phyloP scores from a whole-genome alignment of 1,284 basidiomycete species.

The Termitomyces sp. region DNA sequence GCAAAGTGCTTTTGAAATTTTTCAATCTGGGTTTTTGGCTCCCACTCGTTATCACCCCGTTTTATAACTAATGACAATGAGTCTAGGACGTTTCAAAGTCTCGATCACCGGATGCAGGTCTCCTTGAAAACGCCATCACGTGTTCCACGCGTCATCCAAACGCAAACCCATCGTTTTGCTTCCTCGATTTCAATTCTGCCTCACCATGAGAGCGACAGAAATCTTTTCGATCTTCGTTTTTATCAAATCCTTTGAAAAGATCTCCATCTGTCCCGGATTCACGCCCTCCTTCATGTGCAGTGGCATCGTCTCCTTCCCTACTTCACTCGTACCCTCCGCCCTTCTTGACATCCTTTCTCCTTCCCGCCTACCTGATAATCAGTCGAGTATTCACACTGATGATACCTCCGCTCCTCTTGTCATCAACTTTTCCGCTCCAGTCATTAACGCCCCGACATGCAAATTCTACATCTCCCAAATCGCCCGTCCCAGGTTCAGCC shows the following conservation, averaged over 20 bases:
- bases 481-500: not conserved
- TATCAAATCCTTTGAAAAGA: not conserved
- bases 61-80: too few species aligned
- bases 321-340: not conserved
- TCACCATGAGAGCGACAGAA: conserved; percentile 1
- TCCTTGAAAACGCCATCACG: not conserved
- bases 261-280: not conserved
- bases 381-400: too few species aligned
- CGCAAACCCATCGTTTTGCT: not conserved
- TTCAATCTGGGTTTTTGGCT: too few species aligned
- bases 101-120: too few species aligned
- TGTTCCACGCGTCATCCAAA: not conserved
- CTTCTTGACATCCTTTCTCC: not conserved
- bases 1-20: too few species aligned
- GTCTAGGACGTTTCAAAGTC: too few species aligned
- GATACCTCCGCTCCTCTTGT: not conserved
- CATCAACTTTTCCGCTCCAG: not conserved
- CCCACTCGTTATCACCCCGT: too few species aligned
- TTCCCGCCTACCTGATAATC: not conserved
- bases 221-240: not conserved
- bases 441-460: not conserved
- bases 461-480: conserved; percentile 1
- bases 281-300: not conserved
- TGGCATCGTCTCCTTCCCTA: not conserved
- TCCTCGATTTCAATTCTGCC: not conserved